Percentiles rank a stretch among this genome's conserved stretches.
Conservation (phyloP, 768 basidiomycete genomes). For the Russula earlei region DNA sequence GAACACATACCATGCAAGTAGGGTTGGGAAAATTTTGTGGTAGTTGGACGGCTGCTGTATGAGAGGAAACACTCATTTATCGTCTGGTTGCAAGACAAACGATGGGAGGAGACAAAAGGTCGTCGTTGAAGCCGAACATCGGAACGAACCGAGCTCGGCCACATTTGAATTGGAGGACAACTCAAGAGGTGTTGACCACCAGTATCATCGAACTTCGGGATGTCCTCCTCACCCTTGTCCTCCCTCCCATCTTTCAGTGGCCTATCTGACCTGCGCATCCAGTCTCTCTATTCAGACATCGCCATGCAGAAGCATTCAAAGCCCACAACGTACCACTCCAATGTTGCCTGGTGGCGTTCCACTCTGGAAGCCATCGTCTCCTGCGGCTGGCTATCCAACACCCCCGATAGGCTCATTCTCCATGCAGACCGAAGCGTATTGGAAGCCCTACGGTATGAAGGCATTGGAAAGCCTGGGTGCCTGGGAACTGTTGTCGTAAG, state of each 20-base stretch:
- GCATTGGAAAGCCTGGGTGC: slow-evolving; percentile 67
- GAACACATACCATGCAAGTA: too few species aligned
- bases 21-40: too few species aligned
- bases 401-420: slow-evolving; percentile 47
- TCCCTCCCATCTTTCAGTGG: slow-evolving; percentile 39
- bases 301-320: slow-evolving; percentile 78
- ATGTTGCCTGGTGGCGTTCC: slow-evolving; percentile 81
- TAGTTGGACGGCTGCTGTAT: too few species aligned
- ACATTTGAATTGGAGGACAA: too few species aligned
- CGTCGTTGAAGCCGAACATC: too few species aligned
- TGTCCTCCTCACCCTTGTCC: slow-evolving; percentile 14
- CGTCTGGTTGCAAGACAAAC: too few species aligned
- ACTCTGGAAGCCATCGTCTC: slow-evolving; percentile 53
- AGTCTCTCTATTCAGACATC: slow-evolving; percentile 83
- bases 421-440: slow-evolving; percentile 42
- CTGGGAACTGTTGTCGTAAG: slow-evolving; percentile 68
- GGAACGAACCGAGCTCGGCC: too few species aligned
- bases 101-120: too few species aligned
- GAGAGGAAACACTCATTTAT: too few species aligned
- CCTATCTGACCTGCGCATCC: slow-evolving; percentile 45
- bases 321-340: slow-evolving; percentile 69
- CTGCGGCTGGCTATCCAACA: slow-evolving; percentile 41
- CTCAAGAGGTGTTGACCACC: too few species aligned
- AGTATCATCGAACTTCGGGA: background rate
- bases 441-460: slow-evolving; percentile 53